Conservation (phyloP, 768 basidiomycete species). For the Jaapia argillacea region DNA sequence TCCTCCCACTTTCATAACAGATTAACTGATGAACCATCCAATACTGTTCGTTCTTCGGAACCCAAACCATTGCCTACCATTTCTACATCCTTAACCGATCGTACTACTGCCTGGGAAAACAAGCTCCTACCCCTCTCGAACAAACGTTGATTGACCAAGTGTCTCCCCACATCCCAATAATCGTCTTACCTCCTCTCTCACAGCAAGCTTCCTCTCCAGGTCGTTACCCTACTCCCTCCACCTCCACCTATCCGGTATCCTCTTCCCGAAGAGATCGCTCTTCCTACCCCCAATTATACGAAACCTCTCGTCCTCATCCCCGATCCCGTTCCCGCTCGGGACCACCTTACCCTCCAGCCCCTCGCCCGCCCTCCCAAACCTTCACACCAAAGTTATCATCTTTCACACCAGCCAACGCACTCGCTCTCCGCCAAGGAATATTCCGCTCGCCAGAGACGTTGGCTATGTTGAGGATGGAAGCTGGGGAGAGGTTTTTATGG, state of each 20-base stretch:
- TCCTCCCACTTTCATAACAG: conserved; percentile 52
- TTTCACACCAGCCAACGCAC: conserved; percentile 42
- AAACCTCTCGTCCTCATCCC: too few species aligned
- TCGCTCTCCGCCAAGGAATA: conserved; percentile 45
- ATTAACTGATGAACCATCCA: conserved; percentile 44
- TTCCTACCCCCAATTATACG: too few species aligned
- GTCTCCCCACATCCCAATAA: conserved; percentile 43
- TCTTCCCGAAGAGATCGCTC: too few species aligned
- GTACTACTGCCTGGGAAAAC: too few species aligned
- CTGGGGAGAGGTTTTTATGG: conserved; percentile 56
- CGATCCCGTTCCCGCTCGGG: conserved; percentile 4
- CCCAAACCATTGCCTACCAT: too few species aligned
- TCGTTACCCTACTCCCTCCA: too few species aligned
- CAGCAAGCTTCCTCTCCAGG: too few species aligned
- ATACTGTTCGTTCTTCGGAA: too few species aligned
- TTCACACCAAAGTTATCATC: conserved; percentile 26
- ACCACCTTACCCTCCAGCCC: conserved; percentile 2
- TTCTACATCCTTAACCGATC: too few species aligned
- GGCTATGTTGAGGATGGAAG: conserved; percentile 46
- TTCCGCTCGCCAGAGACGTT: conserved; percentile 59
- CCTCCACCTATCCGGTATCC: too few species aligned
- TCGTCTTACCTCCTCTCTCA: conserved; percentile 43
- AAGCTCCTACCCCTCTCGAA: conserved; percentile 26
- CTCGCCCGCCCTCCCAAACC: not conserved
- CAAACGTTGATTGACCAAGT: conserved; percentile 38